These are phyloP conservation scores for Maudiozyma bulderi DNA, from an alignment of 805 yeast species.

Conservation along the genomic window DNA sequence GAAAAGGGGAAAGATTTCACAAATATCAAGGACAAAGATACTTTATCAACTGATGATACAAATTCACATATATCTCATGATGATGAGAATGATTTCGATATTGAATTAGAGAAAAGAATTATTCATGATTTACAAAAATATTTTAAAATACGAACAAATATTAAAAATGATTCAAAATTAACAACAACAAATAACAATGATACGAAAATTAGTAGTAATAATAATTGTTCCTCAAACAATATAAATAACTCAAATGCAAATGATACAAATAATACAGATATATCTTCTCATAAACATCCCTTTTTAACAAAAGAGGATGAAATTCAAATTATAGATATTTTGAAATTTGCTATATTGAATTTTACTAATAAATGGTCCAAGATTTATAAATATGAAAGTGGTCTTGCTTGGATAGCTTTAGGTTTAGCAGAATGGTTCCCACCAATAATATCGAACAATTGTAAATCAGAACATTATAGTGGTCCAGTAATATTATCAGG, in stretches of 20 bases:
- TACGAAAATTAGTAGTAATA: not conserved
- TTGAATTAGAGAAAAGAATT: slow-evolving; percentile 28
- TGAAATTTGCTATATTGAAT: slow-evolving; percentile 51
- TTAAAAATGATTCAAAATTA: slow-evolving; percentile 8
- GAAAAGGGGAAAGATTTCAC: not conserved
- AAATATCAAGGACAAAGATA: not conserved
- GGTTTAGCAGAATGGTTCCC: slow-evolving; percentile 88
- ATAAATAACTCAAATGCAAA: not conserved
- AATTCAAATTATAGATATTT: slow-evolving; percentile 38
- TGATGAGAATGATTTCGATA: not conserved
- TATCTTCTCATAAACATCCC: not conserved
- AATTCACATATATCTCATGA: not conserved
- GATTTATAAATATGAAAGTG: slow-evolving; percentile 66
- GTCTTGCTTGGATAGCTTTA: slow-evolving; percentile 80
- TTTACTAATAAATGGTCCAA: slow-evolving; percentile 75
- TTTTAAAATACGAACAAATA: slow-evolving; percentile 25
- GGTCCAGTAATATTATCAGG: slow-evolving; percentile 22
- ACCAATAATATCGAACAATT: slow-evolving; percentile 36
- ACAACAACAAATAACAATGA: too few species aligned
- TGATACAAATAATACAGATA: not conserved
- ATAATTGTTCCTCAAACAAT: not conserved
- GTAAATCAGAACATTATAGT: slow-evolving; percentile 5
- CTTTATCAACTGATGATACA: too few species aligned
- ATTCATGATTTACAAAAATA: slow-evolving; percentile 52
- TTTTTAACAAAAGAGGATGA: not conserved